phyloP scores from a whole-genome alignment of 1,284 basidiomycete species.

The Naganishia sp. region DNA sequence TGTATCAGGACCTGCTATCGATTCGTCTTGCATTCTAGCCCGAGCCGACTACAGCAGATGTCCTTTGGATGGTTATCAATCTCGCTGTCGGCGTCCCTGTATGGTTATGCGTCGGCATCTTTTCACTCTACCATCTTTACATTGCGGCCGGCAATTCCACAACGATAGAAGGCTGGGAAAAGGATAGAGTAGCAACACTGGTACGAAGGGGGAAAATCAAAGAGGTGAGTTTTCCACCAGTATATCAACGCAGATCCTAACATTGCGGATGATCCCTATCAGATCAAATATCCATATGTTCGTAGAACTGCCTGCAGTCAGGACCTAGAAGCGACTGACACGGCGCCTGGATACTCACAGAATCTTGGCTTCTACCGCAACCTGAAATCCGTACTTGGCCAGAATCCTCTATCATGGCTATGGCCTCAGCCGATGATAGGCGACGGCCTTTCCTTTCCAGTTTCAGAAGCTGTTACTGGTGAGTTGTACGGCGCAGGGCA shows the following conservation, averaged over 20 bases:
- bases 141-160: slow-evolving; percentile 80
- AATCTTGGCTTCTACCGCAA: slow-evolving; percentile 75
- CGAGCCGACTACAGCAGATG: slow-evolving; percentile 67
- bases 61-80: slow-evolving; percentile 84
- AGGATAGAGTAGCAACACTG: slow-evolving; percentile 86
- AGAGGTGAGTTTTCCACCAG: slow-evolving; percentile 60
- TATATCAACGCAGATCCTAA: too few species aligned
- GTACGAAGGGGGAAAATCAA: slow-evolving; percentile 80
- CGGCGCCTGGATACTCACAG: slow-evolving; percentile 53
- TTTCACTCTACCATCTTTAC: slow-evolving; percentile 89
- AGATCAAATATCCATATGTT: slow-evolving; percentile 93
- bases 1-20: neutral
- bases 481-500: slow-evolving; percentile 56
- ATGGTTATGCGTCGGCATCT: slow-evolving; percentile 77
- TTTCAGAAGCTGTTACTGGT: slow-evolving; percentile 76
- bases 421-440: slow-evolving; percentile 64
- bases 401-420: slow-evolving; percentile 75
- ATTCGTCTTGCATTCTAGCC: slow-evolving; percentile 57
- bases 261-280: neutral
- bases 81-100: slow-evolving; percentile 84
- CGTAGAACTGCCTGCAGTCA: slow-evolving; percentile 42
- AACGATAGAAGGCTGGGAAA: slow-evolving; percentile 97
- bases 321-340: slow-evolving; percentile 28
- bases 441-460: slow-evolving; percentile 73
- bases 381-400: slow-evolving; percentile 73